Percentiles rank a stretch among this genome's conserved stretches.
phyloP scores from a whole-genome alignment of 495 filamentous ascomycete genomes.

The Hypoxylon fragiforme region DNA sequence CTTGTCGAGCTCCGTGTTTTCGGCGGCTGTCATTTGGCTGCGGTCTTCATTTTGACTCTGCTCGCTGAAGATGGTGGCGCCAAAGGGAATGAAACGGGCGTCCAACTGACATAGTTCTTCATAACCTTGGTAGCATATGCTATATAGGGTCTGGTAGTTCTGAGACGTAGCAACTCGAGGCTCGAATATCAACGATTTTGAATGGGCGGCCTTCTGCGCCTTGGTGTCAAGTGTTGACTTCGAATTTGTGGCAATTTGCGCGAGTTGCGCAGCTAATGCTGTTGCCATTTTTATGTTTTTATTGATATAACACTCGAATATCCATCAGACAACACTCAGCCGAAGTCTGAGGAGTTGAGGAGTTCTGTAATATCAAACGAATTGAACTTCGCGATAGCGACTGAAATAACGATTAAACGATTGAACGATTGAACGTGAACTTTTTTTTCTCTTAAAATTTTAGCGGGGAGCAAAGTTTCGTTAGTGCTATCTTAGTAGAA shows the following conservation, averaged over 20 bases:
- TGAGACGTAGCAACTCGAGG: conserved; percentile 77
- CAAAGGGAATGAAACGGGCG: conserved; percentile 68
- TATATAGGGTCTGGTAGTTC: conserved; percentile 83
- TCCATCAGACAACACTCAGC: conserved; percentile 21
- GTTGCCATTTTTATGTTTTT: conserved; percentile 64
- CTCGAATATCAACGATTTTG: conserved; percentile 90
- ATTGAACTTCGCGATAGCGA: conserved; percentile 13
- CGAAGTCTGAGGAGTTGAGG: background rate
- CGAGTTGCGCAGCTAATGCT: conserved; percentile 77
- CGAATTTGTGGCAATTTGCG: conserved; percentile 75
- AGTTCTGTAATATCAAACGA: background rate
- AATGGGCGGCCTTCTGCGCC: conserved; percentile 83
- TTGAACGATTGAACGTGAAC: conserved; percentile 2
- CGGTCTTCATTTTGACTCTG: conserved; percentile 88
- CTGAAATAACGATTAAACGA: background rate
- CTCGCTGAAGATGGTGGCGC: conserved; percentile 78
- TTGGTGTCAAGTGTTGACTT: conserved; percentile 83
- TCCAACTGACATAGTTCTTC: conserved; percentile 88
- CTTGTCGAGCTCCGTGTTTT: conserved; percentile 79
- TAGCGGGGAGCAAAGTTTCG: conserved; percentile 31
- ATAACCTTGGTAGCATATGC: conserved; percentile 84
- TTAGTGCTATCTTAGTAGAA: conserved; percentile 5
- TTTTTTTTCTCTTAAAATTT: conserved; percentile 34
- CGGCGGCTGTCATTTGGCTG: conserved; percentile 73
- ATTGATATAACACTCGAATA: background rate